Percentiles rank a stretch among this genome's conserved stretches.
Conservation (phyloP, 2,329 filamentous ascomycete species). For the Colletotrichum sidae region DNA sequence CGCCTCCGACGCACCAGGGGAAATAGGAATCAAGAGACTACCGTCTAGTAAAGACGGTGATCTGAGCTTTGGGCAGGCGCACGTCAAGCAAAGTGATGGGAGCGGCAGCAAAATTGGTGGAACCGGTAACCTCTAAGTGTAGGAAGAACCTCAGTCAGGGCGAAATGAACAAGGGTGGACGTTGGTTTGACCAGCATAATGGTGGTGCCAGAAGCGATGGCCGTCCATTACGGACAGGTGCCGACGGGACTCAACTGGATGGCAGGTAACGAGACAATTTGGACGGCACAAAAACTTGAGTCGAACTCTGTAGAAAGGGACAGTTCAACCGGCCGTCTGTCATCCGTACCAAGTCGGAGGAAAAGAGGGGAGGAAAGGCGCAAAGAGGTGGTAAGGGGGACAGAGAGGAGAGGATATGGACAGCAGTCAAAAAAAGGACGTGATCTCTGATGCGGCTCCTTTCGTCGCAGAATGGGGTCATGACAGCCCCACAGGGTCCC, state of each 20-base stretch:
- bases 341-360: not conserved
- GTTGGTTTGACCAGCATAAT: not conserved
- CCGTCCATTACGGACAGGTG: constrained; percentile 23
- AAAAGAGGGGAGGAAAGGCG: not conserved
- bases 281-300: not conserved
- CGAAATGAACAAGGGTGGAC: constrained; percentile 9
- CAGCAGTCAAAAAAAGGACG: not conserved
- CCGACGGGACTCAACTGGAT: constrained; percentile 22
- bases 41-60: not conserved
- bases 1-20: constrained; percentile 7
- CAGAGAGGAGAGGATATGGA: not conserved
- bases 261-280: constrained; percentile 22
- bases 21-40: constrained; percentile 5
- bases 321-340: constrained; percentile 10
- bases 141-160: not conserved
- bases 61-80: constrained; percentile 17
- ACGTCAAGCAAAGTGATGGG: too few species aligned
- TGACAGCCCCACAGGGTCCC: constrained; percentile 38
- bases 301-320: constrained; percentile 19
- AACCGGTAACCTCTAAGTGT: too few species aligned
- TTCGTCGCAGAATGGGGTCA: constrained; percentile 47
- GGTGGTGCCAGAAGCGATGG: constrained; percentile 11
- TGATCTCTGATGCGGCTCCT: constrained; percentile 46
- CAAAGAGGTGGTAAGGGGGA: constrained; percentile 1
- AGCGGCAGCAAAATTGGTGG: not conserved